These are phyloP conservation scores for Hygrophila difformis DNA, from an alignment of 257 asterid species.

Conservation along the genomic window DNA sequence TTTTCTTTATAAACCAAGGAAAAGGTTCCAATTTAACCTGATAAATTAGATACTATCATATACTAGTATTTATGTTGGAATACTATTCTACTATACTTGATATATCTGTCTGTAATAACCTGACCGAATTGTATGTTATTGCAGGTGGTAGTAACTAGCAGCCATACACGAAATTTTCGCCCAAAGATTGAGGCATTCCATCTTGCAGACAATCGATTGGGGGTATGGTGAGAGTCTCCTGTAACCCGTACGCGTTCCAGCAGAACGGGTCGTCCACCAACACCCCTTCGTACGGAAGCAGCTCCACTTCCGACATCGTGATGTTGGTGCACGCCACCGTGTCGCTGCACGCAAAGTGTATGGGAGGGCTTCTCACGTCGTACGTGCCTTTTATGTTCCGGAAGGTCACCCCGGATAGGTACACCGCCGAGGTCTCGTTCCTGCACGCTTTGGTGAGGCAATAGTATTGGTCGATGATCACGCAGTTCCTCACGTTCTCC, in stretches of 20 bases:
- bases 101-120: too few relatives aligned
- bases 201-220: constrained; percentile 82
- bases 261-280: constrained; percentile 92
- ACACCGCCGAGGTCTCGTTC: constrained; percentile 78
- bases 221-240: constrained; percentile 81
- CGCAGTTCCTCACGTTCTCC: constrained; percentile 85
- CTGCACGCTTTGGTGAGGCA: constrained; percentile 70
- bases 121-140: too few relatives aligned
- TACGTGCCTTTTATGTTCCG: constrained; percentile 88
- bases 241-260: constrained; percentile 88
- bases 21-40: too few relatives aligned
- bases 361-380: constrained; percentile 76
- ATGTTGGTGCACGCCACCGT: constrained; percentile 79
- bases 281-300: constrained; percentile 68
- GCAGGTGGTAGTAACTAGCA: too few relatives aligned
- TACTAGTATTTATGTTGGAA: too few relatives aligned
- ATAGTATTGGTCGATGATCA: constrained; percentile 84
- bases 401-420: constrained; percentile 48
- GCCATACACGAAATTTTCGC: constrained; percentile 32
- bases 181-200: constrained; percentile 50
- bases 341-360: constrained; percentile 94
- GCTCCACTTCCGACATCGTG: constrained; percentile 91
- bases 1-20: too few relatives aligned
- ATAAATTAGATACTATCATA: too few relatives aligned
- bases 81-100: too few relatives aligned